These are phyloP conservation scores for Trametes hirsuta DNA, from an alignment of 1,284 basidiomycete genomes.

Conservation along the genomic window DNA sequence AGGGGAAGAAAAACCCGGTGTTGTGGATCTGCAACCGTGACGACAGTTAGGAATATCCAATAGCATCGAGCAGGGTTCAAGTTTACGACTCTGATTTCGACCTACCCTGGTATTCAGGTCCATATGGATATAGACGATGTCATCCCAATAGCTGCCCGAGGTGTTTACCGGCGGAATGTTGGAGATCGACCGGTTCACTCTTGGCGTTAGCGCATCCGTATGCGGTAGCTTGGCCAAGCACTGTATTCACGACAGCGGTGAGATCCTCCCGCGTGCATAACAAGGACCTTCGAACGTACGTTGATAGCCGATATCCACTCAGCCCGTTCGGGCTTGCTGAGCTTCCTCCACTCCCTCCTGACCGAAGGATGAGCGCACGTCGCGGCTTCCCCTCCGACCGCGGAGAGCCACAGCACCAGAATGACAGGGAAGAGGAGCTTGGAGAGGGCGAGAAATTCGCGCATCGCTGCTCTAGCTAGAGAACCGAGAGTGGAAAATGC, in stretches of 20 bases:
- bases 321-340: constrained; percentile 23
- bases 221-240: constrained; percentile 40
- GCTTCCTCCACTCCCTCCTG: constrained; percentile 33
- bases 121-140: constrained; percentile 44
- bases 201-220: constrained; percentile 29
- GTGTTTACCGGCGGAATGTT: constrained; percentile 36
- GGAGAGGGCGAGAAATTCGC: neutral
- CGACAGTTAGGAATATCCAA: neutral
- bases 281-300: constrained; percentile 13
- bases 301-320: constrained; percentile 35
- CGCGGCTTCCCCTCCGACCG: constrained; percentile 4
- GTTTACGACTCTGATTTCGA: neutral
- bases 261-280: neutral
- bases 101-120: constrained; percentile 35
- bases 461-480: neutral
- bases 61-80: neutral
- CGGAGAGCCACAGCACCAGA: constrained; percentile 1
- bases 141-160: constrained; percentile 41
- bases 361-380: constrained; percentile 27
- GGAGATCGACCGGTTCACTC: constrained; percentile 31
- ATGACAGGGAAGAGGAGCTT: neutral
- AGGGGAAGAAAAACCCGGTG: constrained; percentile 43
- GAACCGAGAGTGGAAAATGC: neutral
- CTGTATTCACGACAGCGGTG: constrained; percentile 21
- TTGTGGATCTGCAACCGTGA: constrained; percentile 35